Evolutionary conservation across 441 rosid species (phyloP).

Genomic region (Erodium moschatum): DNA sequence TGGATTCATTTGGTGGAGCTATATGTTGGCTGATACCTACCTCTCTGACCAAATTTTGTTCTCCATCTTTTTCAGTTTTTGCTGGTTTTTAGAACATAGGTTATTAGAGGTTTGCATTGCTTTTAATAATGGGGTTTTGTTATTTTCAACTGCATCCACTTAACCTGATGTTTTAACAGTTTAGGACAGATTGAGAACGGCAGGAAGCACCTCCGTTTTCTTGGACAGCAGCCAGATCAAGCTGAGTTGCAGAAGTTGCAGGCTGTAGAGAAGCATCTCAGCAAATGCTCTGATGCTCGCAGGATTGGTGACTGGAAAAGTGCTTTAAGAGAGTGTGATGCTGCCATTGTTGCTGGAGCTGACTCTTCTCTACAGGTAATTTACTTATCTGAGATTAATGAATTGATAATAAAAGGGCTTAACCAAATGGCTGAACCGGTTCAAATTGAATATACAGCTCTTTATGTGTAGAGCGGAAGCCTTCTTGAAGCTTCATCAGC

Average conservation of each 20-base stretch:
- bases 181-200: background rate
- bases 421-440: constrained; percentile 15
- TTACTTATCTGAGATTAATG: too few relatives aligned
- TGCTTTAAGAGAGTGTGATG: constrained; percentile 59
- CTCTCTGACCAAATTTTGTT: background rate
- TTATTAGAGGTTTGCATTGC: background rate
- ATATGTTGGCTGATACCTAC: background rate
- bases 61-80: background rate
- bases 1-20: background rate
- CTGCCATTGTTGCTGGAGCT: constrained; percentile 72
- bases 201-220: constrained; percentile 41
- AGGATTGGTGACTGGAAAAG: constrained; percentile 59
- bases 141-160: too few relatives aligned
- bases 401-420: too few relatives aligned
- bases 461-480: constrained; percentile 60
- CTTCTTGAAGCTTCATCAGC: constrained; percentile 43
- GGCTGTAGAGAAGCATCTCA: constrained; percentile 55
- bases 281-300: constrained; percentile 61
- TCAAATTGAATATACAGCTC: constrained; percentile 33
- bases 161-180: background rate
- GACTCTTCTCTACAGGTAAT: constrained; percentile 66
- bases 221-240: constrained; percentile 50
- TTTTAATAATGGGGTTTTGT: too few relatives aligned
- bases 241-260: constrained; percentile 56
- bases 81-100: background rate